phyloP scores from a whole-genome alignment of 176 grass and related monocot species.

The Tillandsia leiboldiana region DNA sequence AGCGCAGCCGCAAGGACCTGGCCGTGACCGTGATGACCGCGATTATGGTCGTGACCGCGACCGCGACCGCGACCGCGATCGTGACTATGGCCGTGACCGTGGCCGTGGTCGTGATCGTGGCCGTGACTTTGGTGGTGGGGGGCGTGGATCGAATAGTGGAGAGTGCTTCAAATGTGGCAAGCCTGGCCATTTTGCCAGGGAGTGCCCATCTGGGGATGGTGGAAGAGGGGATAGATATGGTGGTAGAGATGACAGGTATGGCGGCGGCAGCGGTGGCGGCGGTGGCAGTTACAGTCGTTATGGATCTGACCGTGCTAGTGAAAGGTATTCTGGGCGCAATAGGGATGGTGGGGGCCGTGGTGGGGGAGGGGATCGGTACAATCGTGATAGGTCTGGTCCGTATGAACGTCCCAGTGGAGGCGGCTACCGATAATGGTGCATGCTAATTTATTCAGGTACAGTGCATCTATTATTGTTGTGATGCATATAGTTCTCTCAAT shows the following conservation, averaged over 20 bases:
- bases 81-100: slow-evolving; percentile 10
- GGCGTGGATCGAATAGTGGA: slow-evolving; percentile 24
- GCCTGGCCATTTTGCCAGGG: slow-evolving; percentile 54
- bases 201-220: slow-evolving; percentile 59
- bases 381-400: slow-evolving; percentile 39
- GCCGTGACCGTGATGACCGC: slow-evolving; percentile 34
- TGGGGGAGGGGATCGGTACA: slow-evolving; percentile 31
- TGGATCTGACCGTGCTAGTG: slow-evolving; percentile 38
- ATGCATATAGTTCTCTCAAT: slow-evolving; percentile 6
- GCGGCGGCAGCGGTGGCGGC: slow-evolving; percentile 10
- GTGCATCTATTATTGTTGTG: not conserved
- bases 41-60: slow-evolving; percentile 28
- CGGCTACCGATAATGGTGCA: slow-evolving; percentile 28
- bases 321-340: slow-evolving; percentile 28
- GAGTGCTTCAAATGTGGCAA: slow-evolving; percentile 56
- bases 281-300: slow-evolving; percentile 26
- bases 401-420: slow-evolving; percentile 40
- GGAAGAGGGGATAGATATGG: slow-evolving; percentile 45
- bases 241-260: slow-evolving; percentile 36
- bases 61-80: slow-evolving; percentile 11
- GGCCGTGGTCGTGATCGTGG: slow-evolving; percentile 29
- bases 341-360: slow-evolving; percentile 45
- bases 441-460: slow-evolving; percentile 23
- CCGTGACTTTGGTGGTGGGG: slow-evolving; percentile 41
- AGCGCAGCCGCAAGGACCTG: slow-evolving; percentile 43